Evolutionary conservation across 306 rosid species (phyloP).

Genomic region (Rosa rugosa): DNA sequence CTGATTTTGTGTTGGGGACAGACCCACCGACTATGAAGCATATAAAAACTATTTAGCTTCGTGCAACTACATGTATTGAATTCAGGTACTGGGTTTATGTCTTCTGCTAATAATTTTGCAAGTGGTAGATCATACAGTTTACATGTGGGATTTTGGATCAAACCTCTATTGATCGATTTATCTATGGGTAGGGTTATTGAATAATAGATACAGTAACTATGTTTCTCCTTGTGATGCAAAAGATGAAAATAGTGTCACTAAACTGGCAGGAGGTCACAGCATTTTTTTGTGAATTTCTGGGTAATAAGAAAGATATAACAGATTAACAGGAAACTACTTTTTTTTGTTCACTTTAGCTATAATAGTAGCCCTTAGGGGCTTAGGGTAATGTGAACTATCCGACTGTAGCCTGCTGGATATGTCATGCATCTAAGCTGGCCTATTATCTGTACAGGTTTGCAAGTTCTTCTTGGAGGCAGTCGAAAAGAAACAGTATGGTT

Average conservation of each 20-base stretch:
- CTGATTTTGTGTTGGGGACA: neutral
- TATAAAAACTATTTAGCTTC: neutral
- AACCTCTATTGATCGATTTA: neutral
- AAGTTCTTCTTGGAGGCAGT: constrained; percentile 71
- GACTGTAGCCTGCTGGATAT: neutral
- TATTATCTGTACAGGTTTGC: constrained; percentile 38
- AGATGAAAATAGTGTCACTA: neutral
- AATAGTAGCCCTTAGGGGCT: neutral
- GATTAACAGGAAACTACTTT: neutral
- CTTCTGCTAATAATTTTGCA: neutral
- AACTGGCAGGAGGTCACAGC: neutral
- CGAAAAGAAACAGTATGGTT: constrained; percentile 95
- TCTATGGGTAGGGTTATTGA: neutral
- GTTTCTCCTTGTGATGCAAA: neutral
- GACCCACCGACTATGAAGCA: neutral
- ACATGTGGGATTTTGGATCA: neutral
- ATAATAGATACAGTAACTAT: neutral
- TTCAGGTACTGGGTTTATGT: neutral
- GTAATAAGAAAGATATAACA: neutral
- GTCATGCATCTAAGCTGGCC: constrained; percentile 6
- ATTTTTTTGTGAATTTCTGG: neutral
- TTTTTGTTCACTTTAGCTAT: neutral
- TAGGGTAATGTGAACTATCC: neutral
- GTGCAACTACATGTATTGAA: neutral
- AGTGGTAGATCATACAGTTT: neutral